Evolutionary conservation across 2,329 filamentous ascomycete species (phyloP).

Genomic region (Magnaporthiopsis incrustans): DNA sequence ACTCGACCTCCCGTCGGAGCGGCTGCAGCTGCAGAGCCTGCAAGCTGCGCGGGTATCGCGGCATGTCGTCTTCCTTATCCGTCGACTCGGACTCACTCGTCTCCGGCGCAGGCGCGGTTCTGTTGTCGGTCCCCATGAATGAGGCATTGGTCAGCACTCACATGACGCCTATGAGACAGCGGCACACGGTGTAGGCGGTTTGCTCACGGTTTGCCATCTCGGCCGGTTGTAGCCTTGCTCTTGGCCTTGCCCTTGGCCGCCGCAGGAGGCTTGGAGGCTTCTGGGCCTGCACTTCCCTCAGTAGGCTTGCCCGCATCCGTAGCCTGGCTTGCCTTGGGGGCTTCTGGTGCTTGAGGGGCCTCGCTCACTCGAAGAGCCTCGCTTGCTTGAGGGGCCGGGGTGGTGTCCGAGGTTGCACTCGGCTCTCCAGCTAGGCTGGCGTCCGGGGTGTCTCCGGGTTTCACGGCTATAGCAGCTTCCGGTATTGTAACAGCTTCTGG

Average conservation of each 20-base stretch:
- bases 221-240: not conserved
- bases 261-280: not conserved
- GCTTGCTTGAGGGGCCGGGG: not conserved
- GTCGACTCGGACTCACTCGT: not conserved
- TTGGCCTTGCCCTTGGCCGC: not conserved
- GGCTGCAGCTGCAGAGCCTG: conserved; percentile 83
- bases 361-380: not conserved
- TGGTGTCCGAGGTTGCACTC: too few relatives aligned
- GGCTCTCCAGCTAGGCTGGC: not conserved
- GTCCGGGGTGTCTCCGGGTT: too few relatives aligned
- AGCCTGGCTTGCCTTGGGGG: too few relatives aligned
- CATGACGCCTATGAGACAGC: too few relatives aligned
- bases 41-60: conserved; percentile 66
- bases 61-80: not conserved
- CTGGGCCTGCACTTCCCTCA: not conserved
- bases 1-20: conserved; percentile 63
- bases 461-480: too few relatives aligned
- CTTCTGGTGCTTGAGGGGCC: too few relatives aligned
- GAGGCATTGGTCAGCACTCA: not conserved
- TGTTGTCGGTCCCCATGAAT: not conserved
- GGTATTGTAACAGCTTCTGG: too few relatives aligned
- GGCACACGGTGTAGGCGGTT: not conserved
- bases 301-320: not conserved
- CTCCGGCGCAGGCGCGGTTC: not conserved
- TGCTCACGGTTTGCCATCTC: not conserved